Evolutionary conservation across 2,329 filamentous ascomycete species (phyloP).

Genomic region (Cladophialophora bantiana): DNA sequence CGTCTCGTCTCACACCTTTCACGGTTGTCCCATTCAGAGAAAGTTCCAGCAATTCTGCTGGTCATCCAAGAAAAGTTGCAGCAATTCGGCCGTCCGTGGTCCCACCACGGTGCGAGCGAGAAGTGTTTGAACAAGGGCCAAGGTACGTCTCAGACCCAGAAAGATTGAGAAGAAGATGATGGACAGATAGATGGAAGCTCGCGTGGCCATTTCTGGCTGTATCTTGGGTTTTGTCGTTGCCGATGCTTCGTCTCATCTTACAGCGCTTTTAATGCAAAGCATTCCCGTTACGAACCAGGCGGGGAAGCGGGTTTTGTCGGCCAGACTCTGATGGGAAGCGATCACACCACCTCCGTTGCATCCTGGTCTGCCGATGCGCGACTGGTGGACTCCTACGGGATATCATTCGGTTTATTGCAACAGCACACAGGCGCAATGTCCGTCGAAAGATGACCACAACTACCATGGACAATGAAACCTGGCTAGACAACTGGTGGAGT

Average conservation of each 20-base stretch:
- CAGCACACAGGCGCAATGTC: too few relatives aligned
- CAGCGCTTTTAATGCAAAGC: too few relatives aligned
- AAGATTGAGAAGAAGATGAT: not conserved
- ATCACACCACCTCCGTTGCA: too few relatives aligned
- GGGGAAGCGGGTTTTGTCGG: too few relatives aligned
- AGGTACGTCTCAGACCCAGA: not conserved
- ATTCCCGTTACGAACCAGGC: too few relatives aligned
- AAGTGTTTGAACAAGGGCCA: not conserved
- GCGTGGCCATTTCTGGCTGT: not conserved
- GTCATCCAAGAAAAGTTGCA: not conserved
- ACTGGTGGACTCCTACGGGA: too few relatives aligned
- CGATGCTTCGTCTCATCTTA: not conserved
- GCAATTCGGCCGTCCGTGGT: not conserved
- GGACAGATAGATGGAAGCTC: not conserved
- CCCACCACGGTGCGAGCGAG: not conserved
- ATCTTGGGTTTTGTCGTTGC: not conserved
- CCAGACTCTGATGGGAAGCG: too few relatives aligned
- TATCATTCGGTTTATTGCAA: too few relatives aligned
- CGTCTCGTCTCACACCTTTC: constrained; percentile 35
- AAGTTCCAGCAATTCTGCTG: not conserved
- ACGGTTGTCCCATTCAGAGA: not conserved
- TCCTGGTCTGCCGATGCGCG: too few relatives aligned
- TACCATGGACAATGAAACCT: too few relatives aligned
- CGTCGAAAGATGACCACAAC: too few relatives aligned
- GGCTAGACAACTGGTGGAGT: too few relatives aligned